Evolutionary conservation across 2,329 filamentous ascomycete genomes (phyloP).

Genomic region (Chrysoporthe cubensis): DNA sequence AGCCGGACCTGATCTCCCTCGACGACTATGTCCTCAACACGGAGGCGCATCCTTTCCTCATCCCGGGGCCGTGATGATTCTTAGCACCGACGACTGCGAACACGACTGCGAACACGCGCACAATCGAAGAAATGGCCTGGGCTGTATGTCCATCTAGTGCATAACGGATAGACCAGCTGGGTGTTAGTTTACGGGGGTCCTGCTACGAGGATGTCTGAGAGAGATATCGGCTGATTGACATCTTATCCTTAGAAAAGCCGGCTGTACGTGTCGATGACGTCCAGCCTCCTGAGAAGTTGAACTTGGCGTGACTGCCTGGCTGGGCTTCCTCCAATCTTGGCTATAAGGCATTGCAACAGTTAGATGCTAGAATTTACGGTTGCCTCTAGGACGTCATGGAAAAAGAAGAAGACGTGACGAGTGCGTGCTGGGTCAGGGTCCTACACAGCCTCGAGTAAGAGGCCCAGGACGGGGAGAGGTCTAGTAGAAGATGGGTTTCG

Average conservation of each 20-base stretch:
- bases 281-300: no score
- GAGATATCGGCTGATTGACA: no score
- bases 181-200: no score
- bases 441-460: neutral
- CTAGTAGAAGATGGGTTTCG: neutral
- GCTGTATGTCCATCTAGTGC: no score
- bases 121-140: neutral
- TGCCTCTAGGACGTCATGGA: neutral
- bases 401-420: neutral
- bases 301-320: neutral
- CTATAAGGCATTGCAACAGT: neutral
- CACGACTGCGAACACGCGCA: neutral
- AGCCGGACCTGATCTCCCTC: slow-evolving; percentile 64
- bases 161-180: no score
- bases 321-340: neutral
- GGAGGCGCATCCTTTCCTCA: slow-evolving; percentile 55
- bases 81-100: neutral
- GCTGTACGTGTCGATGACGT: no score
- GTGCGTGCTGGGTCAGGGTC: neutral
- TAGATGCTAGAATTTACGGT: neutral
- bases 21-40: slow-evolving; percentile 72
- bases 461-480: neutral
- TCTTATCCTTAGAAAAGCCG: no score
- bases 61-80: slow-evolving; percentile 28
- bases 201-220: no score